These are phyloP conservation scores for Ustilago vetiveriae DNA, from an alignment of 1,284 basidiomycete genomes.

Conservation along the genomic window DNA sequence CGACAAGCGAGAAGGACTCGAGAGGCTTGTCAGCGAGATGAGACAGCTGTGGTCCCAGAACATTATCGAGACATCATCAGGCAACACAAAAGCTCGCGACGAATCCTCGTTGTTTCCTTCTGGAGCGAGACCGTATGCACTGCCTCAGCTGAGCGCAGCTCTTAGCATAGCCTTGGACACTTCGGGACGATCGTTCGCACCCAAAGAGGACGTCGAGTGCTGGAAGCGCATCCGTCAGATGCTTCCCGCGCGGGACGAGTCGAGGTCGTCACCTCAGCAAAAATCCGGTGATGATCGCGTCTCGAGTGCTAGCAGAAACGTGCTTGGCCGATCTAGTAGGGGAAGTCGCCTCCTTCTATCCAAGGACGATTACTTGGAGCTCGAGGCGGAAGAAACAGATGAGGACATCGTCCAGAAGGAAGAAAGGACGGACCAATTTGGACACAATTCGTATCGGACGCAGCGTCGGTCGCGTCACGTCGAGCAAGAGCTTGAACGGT, in stretches of 20 bases:
- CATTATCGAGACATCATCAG: slow-evolving; percentile 21
- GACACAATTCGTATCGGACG: slow-evolving; percentile 7
- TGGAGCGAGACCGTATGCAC: background rate
- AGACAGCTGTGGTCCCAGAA: background rate
- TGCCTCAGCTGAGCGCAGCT: slow-evolving; percentile 2
- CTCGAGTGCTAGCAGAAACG: background rate
- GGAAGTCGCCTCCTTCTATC: slow-evolving; percentile 21
- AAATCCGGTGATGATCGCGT: background rate
- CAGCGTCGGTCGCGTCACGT: slow-evolving; percentile 41
- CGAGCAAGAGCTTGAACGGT: slow-evolving; percentile 41
- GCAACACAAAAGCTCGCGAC: slow-evolving; percentile 17
- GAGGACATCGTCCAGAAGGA: slow-evolving; percentile 5
- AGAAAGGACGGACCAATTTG: background rate
- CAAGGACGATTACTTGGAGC: slow-evolving; percentile 24
- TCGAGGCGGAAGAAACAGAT: slow-evolving; percentile 19
- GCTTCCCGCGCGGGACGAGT: slow-evolving; percentile 5
- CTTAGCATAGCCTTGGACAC: slow-evolving; percentile 25
- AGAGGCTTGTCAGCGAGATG: background rate
- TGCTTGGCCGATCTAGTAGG: slow-evolving; percentile 1
- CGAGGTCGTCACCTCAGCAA: background rate
- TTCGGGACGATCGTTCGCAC: slow-evolving; percentile 21
- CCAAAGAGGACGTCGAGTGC: slow-evolving; percentile 28
- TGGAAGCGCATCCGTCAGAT: slow-evolving; percentile 28
- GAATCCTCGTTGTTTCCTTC: no score
- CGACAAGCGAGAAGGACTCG: slow-evolving; percentile 17